These are phyloP conservation scores for Cyberlindnera subsufficiens DNA, from an alignment of 805 yeast genomes.

Conservation along the genomic window DNA sequence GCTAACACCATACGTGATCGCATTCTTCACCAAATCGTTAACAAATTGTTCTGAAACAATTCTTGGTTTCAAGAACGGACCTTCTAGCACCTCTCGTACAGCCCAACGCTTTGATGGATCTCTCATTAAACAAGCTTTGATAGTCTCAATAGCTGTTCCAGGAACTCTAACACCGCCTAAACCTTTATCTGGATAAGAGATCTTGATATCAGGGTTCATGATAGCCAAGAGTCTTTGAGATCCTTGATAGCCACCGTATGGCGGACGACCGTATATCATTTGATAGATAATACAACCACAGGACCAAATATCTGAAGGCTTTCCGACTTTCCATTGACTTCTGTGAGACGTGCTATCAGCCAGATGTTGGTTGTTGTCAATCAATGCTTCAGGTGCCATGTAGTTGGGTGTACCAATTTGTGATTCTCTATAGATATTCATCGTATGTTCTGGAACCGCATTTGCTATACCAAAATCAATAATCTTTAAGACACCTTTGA, in stretches of 20 bases:
- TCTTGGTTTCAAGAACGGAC: slow-evolving; percentile 71
- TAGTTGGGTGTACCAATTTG: slow-evolving; percentile 95
- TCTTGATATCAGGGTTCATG: slow-evolving; percentile 74
- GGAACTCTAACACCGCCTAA: slow-evolving; percentile 63
- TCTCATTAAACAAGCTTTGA: slow-evolving; percentile 64
- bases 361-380: slow-evolving; percentile 42
- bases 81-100: slow-evolving; percentile 50
- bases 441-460: slow-evolving; percentile 87
- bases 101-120: slow-evolving; percentile 67
- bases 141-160: slow-evolving; percentile 58
- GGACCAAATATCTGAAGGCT: slow-evolving; percentile 96
- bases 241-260: slow-evolving; percentile 76
- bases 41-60: slow-evolving; percentile 63
- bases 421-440: slow-evolving; percentile 81
- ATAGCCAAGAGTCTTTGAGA: slow-evolving; percentile 77
- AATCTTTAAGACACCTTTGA: slow-evolving; percentile 76
- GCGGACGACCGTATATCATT: slow-evolving; percentile 91
- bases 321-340: slow-evolving; percentile 69
- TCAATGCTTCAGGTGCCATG: slow-evolving; percentile 95
- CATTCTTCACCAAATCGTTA: slow-evolving; percentile 66
- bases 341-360: slow-evolving; percentile 20
- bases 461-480: slow-evolving; percentile 97
- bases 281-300: slow-evolving; percentile 95
- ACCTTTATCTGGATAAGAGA: slow-evolving; percentile 59
- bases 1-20: slow-evolving; percentile 66